Evolutionary conservation across 129 eudicot genomes (phyloP).

Genomic region (Erigeron canadensis): DNA sequence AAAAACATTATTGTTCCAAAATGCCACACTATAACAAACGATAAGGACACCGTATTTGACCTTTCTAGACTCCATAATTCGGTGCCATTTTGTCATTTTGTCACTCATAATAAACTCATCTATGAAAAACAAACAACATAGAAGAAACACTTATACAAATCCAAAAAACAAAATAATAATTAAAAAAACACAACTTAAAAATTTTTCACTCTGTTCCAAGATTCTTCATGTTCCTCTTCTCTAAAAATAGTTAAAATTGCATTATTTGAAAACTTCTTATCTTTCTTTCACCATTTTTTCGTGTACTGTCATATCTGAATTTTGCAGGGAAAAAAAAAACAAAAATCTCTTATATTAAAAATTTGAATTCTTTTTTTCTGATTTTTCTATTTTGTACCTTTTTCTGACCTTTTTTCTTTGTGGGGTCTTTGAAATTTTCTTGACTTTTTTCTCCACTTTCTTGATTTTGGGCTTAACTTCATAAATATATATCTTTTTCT

Average conservation of each 20-base stretch:
- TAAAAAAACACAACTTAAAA: background rate
- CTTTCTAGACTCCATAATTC: slow-evolving; percentile 10
- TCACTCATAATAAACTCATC: slow-evolving; percentile 22
- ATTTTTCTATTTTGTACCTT: background rate
- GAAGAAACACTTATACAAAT: background rate
- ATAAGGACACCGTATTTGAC: slow-evolving; percentile 23
- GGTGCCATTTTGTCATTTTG: slow-evolving; percentile 21
- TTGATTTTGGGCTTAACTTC: slow-evolving; percentile 22
- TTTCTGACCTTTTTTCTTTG: slow-evolving; percentile 24
- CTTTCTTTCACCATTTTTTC: slow-evolving; percentile 15
- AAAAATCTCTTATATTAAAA: background rate
- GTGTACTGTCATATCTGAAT: slow-evolving; percentile 10
- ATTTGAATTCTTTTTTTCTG: background rate
- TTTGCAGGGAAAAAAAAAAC: slow-evolving; percentile 1
- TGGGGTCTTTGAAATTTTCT: slow-evolving; percentile 28
- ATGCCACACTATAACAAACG: slow-evolving; percentile 1
- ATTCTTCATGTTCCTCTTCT: slow-evolving; percentile 29
- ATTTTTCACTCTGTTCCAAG: slow-evolving; percentile 22
- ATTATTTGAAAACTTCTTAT: slow-evolving; percentile 6
- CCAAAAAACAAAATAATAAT: background rate
- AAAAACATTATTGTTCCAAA: slow-evolving; percentile 17
- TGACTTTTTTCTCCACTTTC: slow-evolving; percentile 11
- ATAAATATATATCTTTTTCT: slow-evolving; percentile 26
- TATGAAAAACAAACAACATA: slow-evolving; percentile 22
- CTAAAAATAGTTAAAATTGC: slow-evolving; percentile 5